These are phyloP conservation scores for Zygosaccharomyces pseudorouxii DNA, from an alignment of 805 yeast species.

Conservation along the genomic window DNA sequence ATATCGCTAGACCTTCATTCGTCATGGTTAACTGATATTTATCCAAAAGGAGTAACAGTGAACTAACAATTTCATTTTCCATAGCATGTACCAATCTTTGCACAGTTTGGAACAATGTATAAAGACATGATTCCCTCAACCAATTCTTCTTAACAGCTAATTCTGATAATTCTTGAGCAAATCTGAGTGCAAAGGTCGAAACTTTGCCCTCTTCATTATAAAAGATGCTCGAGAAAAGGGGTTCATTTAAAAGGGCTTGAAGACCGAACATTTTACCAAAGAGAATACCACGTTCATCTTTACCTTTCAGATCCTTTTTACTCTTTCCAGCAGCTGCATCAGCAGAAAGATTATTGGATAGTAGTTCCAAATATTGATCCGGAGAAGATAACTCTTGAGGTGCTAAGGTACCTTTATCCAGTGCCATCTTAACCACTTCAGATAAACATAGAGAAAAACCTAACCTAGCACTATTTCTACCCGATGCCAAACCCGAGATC, in stretches of 20 bases:
- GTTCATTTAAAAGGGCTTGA: constrained; percentile 63
- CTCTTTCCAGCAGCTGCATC: constrained; percentile 39
- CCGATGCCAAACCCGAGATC: constrained; percentile 74
- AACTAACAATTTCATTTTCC: constrained; percentile 15
- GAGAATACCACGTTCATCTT: constrained; percentile 70
- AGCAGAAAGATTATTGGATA: constrained; percentile 35
- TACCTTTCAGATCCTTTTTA: constrained; percentile 57
- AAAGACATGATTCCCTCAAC: constrained; percentile 79
- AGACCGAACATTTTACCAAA: constrained; percentile 86
- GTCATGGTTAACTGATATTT: constrained; percentile 55
- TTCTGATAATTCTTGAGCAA: constrained; percentile 47
- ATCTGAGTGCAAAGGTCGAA: constrained; percentile 36
- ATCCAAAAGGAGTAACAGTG: constrained; percentile 43
- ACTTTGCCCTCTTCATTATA: constrained; percentile 27
- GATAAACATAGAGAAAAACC: constrained; percentile 88
- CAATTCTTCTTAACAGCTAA: constrained; percentile 67
- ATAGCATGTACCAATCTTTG: constrained; percentile 25
- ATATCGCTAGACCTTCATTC: constrained; percentile 76
- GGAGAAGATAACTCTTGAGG: constrained; percentile 20
- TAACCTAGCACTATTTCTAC: constrained; percentile 76
- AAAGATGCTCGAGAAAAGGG: constrained; percentile 32
- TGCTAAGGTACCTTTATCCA: constrained; percentile 14
- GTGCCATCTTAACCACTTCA: constrained; percentile 48
- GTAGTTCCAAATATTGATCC: constrained; percentile 21
- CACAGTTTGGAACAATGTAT: constrained; percentile 59